Percentiles rank a stretch among this genome's conserved stretches.
Evolutionary conservation across 192 early-diverging fungal genomes (phyloP).

Genomic region (Geranomyces michiganensis): DNA sequence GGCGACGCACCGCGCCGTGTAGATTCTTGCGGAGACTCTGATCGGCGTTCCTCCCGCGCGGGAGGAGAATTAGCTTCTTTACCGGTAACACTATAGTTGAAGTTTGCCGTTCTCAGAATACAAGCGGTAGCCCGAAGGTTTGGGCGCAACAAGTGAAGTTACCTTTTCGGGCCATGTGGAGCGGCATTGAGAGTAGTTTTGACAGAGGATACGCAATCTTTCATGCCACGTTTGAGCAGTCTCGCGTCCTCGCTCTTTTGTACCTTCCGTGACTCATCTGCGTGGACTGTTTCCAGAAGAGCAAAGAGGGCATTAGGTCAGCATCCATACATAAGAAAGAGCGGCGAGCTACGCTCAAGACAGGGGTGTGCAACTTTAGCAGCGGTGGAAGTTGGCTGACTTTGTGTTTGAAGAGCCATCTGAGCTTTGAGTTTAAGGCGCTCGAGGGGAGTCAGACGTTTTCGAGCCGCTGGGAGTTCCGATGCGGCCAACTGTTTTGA

Average conservation of each 20-base stretch:
- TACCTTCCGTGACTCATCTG: background rate
- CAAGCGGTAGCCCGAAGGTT: too few relatives aligned
- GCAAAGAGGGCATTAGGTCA: background rate
- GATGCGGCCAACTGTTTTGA: background rate
- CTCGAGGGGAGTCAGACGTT: slow-evolving; percentile 23
- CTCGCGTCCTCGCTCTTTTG: background rate
- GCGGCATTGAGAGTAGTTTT: background rate
- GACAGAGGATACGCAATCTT: background rate
- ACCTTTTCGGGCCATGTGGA: too few relatives aligned
- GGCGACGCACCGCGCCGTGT: background rate
- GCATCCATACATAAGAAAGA: background rate
- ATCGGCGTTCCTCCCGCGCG: background rate
- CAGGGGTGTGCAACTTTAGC: background rate
- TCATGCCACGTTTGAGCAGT: background rate
- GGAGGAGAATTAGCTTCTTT: background rate
- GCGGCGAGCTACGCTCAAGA: background rate
- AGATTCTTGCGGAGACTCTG: background rate
- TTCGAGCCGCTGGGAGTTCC: background rate
- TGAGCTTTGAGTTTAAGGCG: slow-evolving; percentile 23
- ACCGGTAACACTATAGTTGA: too few relatives aligned
- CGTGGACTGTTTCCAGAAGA: background rate
- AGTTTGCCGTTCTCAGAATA: too few relatives aligned
- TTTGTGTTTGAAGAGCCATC: slow-evolving; percentile 31
- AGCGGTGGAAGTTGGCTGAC: slow-evolving; percentile 19
- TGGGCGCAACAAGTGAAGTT: too few relatives aligned